Percentiles rank a stretch among this genome's conserved stretches.
Evolutionary conservation across 2,329 filamentous ascomycete genomes (phyloP).

Genomic region (Lecanicillium sp.): DNA sequence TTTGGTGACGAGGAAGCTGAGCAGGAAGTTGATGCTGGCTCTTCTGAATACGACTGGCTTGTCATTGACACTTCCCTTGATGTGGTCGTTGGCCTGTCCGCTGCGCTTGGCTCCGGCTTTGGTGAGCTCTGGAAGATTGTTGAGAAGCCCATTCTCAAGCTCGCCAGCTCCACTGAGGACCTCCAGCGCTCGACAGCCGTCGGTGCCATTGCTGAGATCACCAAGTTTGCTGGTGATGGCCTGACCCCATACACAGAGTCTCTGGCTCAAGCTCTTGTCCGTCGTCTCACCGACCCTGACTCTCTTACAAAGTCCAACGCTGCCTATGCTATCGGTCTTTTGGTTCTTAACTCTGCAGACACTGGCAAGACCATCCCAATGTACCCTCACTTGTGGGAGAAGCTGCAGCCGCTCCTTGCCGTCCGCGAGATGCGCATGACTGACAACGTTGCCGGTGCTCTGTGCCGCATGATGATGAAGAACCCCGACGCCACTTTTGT

Average conservation of each 20-base stretch:
- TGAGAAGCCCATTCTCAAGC: constrained; percentile 84
- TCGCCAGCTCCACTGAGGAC: constrained; percentile 74
- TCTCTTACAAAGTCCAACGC: constrained; percentile 91
- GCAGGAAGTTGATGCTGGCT: constrained; percentile 62
- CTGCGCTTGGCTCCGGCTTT: constrained; percentile 73
- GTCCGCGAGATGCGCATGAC: constrained; percentile 72
- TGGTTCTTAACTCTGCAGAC: constrained; percentile 74
- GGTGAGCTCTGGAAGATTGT: constrained; percentile 91
- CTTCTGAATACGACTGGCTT: constrained; percentile 95
- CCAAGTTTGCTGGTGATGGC: constrained; percentile 72
- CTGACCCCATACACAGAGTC: constrained; percentile 72
- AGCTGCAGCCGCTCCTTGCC: constrained; percentile 78
- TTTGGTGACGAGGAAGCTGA: constrained; percentile 74
- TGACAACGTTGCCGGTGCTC: constrained; percentile 88
- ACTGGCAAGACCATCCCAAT: constrained; percentile 60
- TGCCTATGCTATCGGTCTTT: constrained; percentile 79
- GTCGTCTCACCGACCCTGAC: constrained; percentile 84
- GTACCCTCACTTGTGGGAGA: constrained; percentile 70
- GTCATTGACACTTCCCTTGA: constrained; percentile 92
- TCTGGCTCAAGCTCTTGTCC: constrained; percentile 72
- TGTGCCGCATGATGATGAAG: constrained; percentile 85
- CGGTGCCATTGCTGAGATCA: constrained; percentile 85
- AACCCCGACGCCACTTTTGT: constrained; percentile 79
- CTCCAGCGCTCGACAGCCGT: constrained; percentile 85
- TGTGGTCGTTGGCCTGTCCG: constrained; percentile 75